Evolutionary conservation across 805 yeast genomes (phyloP).

Genomic region (Candida ortonii): DNA sequence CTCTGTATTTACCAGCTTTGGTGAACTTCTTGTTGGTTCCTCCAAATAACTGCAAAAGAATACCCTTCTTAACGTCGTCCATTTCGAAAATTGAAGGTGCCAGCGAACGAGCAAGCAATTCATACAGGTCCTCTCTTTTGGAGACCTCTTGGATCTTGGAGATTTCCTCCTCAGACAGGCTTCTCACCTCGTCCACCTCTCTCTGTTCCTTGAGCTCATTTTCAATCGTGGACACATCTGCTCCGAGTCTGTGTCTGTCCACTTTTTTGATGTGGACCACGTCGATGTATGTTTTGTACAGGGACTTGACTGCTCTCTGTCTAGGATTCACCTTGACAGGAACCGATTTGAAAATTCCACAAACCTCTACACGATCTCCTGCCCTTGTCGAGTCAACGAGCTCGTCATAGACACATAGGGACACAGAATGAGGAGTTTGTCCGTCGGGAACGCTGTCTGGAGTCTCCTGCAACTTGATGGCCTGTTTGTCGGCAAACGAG

Average conservation of each 20-base stretch:
- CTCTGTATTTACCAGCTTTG: conserved; percentile 94
- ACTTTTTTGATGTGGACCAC: conserved; percentile 89
- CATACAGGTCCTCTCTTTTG: conserved; percentile 75
- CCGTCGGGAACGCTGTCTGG: conserved; percentile 93
- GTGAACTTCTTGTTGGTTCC: conserved; percentile 87
- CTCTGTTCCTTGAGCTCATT: conserved; percentile 55
- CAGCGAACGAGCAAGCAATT: conserved; percentile 78
- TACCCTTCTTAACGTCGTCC: conserved; percentile 96
- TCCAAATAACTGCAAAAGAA: conserved; percentile 87
- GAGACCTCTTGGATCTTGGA: conserved; percentile 59
- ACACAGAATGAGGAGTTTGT: conserved; percentile 95
- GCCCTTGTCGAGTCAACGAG: conserved; percentile 92
- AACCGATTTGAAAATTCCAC: conserved; percentile 90
- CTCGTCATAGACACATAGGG: conserved; percentile 92
- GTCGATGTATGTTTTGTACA: conserved; percentile 91
- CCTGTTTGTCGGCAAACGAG: conserved; percentile 92
- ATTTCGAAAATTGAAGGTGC: conserved; percentile 97
- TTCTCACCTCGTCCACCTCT: conserved; percentile 76
- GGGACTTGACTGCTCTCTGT: conserved; percentile 75
- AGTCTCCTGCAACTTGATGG: conserved; percentile 82
- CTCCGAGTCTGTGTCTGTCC: conserved; percentile 76
- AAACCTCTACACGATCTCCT: conserved; percentile 93
- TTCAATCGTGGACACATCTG: conserved; percentile 70
- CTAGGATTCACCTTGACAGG: conserved; percentile 87
- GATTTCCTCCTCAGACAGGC: conserved; percentile 66